A percentile compares a stretch with the other conserved stretches of the same genome.
Evolutionary conservation across 371 early-diverging fungal species (phyloP).

Genomic region (Amoeboaphelidium protococcarum): DNA sequence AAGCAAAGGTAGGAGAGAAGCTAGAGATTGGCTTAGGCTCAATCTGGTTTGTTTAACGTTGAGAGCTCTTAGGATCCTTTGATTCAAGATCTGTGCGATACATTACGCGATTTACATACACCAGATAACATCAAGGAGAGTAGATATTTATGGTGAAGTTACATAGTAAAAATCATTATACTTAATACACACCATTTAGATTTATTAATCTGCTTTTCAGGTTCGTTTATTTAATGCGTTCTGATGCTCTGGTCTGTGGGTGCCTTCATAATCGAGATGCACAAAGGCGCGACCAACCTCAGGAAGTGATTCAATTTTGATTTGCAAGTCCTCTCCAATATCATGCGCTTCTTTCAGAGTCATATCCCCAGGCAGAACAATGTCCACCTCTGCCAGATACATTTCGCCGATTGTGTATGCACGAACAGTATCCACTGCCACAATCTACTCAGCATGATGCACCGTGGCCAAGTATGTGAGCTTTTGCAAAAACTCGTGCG

Average conservation of each 20-base stretch:
- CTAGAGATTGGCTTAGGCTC: too few relatives aligned
- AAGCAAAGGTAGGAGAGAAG: too few relatives aligned
- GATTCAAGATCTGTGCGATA: too few relatives aligned
- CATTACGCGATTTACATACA: too few relatives aligned
- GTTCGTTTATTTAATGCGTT: neutral
- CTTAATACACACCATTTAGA: too few relatives aligned
- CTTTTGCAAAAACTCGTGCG: conserved; percentile 39
- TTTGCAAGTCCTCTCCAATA: conserved; percentile 48
- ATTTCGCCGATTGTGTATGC: conserved; percentile 73
- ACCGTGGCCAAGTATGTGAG: conserved; percentile 52
- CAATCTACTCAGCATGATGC: conserved; percentile 38
- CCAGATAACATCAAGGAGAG: too few relatives aligned
- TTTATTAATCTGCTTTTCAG: too few relatives aligned
- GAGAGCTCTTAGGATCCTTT: too few relatives aligned
- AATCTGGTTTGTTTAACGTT: too few relatives aligned
- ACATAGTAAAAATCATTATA: too few relatives aligned
- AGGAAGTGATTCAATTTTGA: conserved; percentile 32
- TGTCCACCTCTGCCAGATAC: conserved; percentile 46
- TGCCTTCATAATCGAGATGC: conserved; percentile 40
- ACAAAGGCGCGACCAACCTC: conserved; percentile 56
- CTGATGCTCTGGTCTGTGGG: conserved; percentile 33
- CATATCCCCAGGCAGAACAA: conserved; percentile 42
- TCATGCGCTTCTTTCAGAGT: conserved; percentile 43
- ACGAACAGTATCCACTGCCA: conserved; percentile 63
- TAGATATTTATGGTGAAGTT: too few relatives aligned